These are phyloP conservation scores for Allomyces macrogynus DNA, from an alignment of 192 early-diverging fungal genomes.

Conservation along the genomic window DNA sequence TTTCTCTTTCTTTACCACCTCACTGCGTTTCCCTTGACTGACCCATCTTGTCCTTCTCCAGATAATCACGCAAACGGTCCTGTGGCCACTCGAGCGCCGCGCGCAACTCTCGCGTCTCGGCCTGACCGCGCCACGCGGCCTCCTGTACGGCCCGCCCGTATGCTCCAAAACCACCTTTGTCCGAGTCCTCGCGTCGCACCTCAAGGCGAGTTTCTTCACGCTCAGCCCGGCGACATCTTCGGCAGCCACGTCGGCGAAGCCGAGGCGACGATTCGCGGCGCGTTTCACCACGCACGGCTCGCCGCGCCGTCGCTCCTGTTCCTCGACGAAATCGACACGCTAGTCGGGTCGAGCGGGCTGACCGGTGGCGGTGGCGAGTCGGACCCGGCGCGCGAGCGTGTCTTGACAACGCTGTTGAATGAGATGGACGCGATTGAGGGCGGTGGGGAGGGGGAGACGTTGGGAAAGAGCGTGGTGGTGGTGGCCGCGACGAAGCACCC, in stretches of 20 bases:
- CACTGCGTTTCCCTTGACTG: too few relatives aligned
- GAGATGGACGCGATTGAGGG: slow-evolving; percentile 82
- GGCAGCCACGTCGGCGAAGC: slow-evolving; percentile 62
- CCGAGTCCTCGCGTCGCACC: slow-evolving; percentile 35
- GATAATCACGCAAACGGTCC: slow-evolving; percentile 59
- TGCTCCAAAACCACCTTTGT: slow-evolving; percentile 95
- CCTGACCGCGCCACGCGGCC: slow-evolving; percentile 57
- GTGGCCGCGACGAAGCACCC: slow-evolving; percentile 79
- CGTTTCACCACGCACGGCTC: slow-evolving; percentile 61
- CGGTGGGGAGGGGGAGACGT: slow-evolving; percentile 24
- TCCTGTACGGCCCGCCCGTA: slow-evolving; percentile 94
- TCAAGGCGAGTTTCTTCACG: slow-evolving; percentile 1
- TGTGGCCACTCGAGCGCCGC: slow-evolving; percentile 65
- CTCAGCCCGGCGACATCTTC: slow-evolving; percentile 54
- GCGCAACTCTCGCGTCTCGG: slow-evolving; percentile 53
- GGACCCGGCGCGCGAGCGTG: slow-evolving; percentile 58
- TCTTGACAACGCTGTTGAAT: slow-evolving; percentile 56
- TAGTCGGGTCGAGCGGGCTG: slow-evolving; percentile 69
- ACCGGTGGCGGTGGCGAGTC: slow-evolving; percentile 6
- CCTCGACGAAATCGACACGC: slow-evolving; percentile 90
- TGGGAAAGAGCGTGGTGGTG: slow-evolving; percentile 29
- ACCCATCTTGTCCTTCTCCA: neutral
- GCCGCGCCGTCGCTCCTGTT: slow-evolving; percentile 73
- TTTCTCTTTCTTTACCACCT: too few relatives aligned
- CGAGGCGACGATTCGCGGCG: slow-evolving; percentile 53